phyloP scores from a whole-genome alignment of 106 monocot species.

The Allium fistulosum region DNA sequence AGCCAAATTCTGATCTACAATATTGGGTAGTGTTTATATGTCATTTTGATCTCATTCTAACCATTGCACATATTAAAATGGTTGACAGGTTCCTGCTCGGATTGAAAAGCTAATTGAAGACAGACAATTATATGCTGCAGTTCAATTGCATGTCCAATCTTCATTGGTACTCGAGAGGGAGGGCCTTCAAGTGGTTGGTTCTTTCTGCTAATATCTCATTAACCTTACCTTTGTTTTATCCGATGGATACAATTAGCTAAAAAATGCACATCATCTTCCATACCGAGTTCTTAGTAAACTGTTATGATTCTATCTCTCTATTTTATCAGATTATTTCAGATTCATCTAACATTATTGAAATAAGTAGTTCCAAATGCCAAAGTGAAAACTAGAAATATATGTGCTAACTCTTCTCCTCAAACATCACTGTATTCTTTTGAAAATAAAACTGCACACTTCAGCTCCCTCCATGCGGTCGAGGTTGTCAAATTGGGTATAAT shows the following conservation, averaged over 20 bases:
- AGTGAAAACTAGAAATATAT: no score
- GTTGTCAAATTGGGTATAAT: no score
- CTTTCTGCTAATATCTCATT: background rate
- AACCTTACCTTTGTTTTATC: no score
- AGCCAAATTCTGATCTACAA: no score
- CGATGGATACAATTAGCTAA: background rate
- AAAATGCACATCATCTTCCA: background rate
- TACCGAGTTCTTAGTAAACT: background rate
- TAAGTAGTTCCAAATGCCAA: no score
- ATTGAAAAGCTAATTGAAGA: constrained; percentile 90
- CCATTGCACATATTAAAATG: constrained; percentile 7
- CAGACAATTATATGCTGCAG: constrained; percentile 92
- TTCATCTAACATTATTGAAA: no score
- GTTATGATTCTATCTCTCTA: no score
- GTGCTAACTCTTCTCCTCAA: no score
- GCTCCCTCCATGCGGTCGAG: no score
- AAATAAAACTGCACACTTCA: no score
- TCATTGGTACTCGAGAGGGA: constrained; percentile 87
- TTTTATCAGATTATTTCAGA: no score
- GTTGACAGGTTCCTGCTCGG: constrained; percentile 75
- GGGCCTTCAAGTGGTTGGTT: constrained; percentile 97
- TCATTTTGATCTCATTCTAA: constrained; percentile 1
- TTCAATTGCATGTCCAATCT: constrained; percentile 94
- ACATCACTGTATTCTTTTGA: no score
- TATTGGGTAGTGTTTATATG: background rate